These are phyloP conservation scores for Septoria linicola DNA, from an alignment of 2,329 filamentous ascomycete genomes.

Conservation along the genomic window DNA sequence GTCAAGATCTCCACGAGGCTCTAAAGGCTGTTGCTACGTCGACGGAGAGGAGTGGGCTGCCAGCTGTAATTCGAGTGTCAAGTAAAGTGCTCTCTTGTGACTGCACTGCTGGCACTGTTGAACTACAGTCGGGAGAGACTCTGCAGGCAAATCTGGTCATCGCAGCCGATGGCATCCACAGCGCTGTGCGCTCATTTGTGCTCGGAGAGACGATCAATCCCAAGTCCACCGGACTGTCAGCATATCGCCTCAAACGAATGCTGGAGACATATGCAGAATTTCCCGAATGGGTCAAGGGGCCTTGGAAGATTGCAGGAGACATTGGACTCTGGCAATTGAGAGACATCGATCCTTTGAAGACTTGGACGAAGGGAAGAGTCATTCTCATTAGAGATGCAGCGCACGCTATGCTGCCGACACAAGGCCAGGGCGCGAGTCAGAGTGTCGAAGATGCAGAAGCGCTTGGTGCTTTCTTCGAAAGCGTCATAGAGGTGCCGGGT, in stretches of 20 bases:
- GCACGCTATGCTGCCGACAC: slow-evolving; percentile 44
- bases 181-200: slow-evolving; percentile 29
- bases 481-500: slow-evolving; percentile 20
- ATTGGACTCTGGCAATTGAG: slow-evolving; percentile 50
- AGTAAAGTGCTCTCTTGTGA: slow-evolving; percentile 30
- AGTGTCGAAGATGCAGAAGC: slow-evolving; percentile 47
- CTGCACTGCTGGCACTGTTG: slow-evolving; percentile 32
- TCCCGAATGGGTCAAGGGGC: slow-evolving; percentile 42
- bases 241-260: slow-evolving; percentile 42
- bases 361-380: slow-evolving; percentile 36
- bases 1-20: slow-evolving; percentile 43
- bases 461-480: slow-evolving; percentile 31
- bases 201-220: slow-evolving; percentile 27
- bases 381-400: slow-evolving; percentile 42
- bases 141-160: slow-evolving; percentile 39
- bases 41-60: slow-evolving; percentile 24
- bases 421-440: slow-evolving; percentile 47
- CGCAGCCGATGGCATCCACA: slow-evolving; percentile 42
- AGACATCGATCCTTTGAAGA: slow-evolving; percentile 45
- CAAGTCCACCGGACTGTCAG: slow-evolving; percentile 41
- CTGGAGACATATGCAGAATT: slow-evolving; percentile 45
- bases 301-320: slow-evolving; percentile 37
- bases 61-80: slow-evolving; percentile 34
- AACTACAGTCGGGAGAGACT: slow-evolving; percentile 38
- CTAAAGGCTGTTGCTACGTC: slow-evolving; percentile 33